Evolutionary conservation across 495 filamentous ascomycete genomes (phyloP).

Genomic region (Penicillium malachiteum): DNA sequence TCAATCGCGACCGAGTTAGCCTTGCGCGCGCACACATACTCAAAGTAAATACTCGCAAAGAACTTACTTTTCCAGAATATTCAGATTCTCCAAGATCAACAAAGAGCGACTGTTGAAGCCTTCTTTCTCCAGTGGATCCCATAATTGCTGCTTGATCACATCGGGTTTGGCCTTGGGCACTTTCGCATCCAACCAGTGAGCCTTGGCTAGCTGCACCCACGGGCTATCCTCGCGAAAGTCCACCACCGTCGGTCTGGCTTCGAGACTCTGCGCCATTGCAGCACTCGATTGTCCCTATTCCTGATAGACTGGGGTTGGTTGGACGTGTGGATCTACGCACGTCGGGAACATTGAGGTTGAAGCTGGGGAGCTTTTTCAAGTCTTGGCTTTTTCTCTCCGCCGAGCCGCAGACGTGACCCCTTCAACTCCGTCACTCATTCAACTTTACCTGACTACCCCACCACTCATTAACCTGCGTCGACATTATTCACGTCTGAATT

Average conservation of each 20-base stretch:
- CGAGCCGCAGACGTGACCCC: conserved; percentile 21
- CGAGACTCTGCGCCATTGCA: conserved; percentile 48
- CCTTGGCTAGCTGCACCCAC: conserved; percentile 78
- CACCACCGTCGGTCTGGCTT: conserved; percentile 57
- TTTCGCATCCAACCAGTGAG: conserved; percentile 78
- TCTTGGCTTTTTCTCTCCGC: conserved; percentile 31
- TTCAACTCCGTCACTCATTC: conserved; percentile 8
- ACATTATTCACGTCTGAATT: conserved; percentile 9
- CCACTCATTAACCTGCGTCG: conserved; percentile 1
- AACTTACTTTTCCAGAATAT: conserved; percentile 79
- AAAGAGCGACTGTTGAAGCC: conserved; percentile 74
- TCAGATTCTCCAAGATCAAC: conserved; percentile 82
- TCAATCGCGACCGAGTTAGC: conserved; percentile 20
- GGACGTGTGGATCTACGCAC: conserved; percentile 31
- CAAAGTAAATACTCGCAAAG: not conserved
- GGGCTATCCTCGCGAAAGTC: conserved; percentile 75
- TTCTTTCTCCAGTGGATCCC: conserved; percentile 82
- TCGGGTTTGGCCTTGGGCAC: conserved; percentile 77
- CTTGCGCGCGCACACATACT: conserved; percentile 4
- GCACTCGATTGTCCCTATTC: conserved; percentile 33
- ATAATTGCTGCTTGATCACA: conserved; percentile 83
- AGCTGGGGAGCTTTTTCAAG: conserved; percentile 30
- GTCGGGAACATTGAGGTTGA: conserved; percentile 23
- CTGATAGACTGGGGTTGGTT: conserved; percentile 27
- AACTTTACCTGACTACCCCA: not conserved